Evolutionary conservation across 129 eudicot species (phyloP), one percentile per base, ranked within the genome.

Genomic region (Scalesia atractyloides): DNA sequence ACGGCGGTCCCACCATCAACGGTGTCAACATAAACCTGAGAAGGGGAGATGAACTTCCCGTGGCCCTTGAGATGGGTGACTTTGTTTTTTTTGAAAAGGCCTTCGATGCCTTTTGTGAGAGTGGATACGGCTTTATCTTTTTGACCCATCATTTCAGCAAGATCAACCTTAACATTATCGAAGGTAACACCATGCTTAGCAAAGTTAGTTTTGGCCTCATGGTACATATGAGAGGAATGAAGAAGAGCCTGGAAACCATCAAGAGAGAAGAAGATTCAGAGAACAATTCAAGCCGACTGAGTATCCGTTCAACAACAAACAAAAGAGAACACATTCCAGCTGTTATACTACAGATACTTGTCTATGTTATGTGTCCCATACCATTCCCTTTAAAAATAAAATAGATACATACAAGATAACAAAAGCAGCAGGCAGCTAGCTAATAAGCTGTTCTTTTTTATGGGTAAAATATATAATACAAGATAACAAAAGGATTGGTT

Each of bases 221-320:
- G 96, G 76, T 84, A 91, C 96, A 91, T 88, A 73, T 91, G 96
- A 37, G 97, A 88, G 39, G 97, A 91, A 81, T 91, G 97, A 78
- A 91, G 97, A 72, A 91, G 91, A 24, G 97, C 97, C 97, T 91
- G 78, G 18, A 34, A 33, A 48, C 34, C 62, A 26, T 36, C 50
- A 61, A 62, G 8, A 46, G 22, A 46, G 14, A 12, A 20, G 30
- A 44, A 7, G 4, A 19, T 13, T 1, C 86, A 88, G 7, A 84
- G 88, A 59, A 53, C 5, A 53, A n/a, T n/a, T n/a, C n/a, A n/a
- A n/a, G n/a, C n/a, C n/a, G n/a, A n/a, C n/a, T n/a, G n/a, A n/a
- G n/a, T 12, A 3, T 37, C 5, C 30, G 30, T 24, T 24, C 30
- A 24, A 24, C 30, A 24, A 24, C 30, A 24, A 24, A 24, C 30